Conservation (phyloP, 495 filamentous ascomycete genomes). For the Penicillium dipodomyicola region DNA sequence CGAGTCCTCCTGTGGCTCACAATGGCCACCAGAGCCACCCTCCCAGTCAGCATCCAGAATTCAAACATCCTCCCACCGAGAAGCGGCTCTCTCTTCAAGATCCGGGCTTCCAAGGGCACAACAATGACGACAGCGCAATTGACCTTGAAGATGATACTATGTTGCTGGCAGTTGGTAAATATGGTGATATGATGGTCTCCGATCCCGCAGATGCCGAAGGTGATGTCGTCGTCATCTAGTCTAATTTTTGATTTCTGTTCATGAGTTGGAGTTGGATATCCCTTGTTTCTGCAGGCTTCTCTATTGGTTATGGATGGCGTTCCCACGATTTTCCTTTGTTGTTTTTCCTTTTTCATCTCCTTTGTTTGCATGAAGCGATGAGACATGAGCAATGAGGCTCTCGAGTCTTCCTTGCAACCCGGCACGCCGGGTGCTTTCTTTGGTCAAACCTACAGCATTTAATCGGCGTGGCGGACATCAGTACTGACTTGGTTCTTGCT, state of each 20-base stretch:
- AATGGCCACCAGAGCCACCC: conserved; percentile 18
- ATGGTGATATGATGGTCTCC: conserved; percentile 50
- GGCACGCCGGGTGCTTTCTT: conserved; percentile 10
- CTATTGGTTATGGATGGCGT: conserved; percentile 22
- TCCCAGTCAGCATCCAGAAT: conserved; percentile 17
- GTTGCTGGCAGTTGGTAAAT: conserved; percentile 49
- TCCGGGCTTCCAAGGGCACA: conserved; percentile 34
- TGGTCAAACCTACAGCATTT: conserved; percentile 30
- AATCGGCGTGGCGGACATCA: conserved; percentile 27
- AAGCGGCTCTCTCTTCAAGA: conserved; percentile 32
- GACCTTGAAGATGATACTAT: conserved; percentile 49
- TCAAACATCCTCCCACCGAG: conserved; percentile 19
- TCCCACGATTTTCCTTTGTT: conserved; percentile 22
- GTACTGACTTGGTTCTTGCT: conserved; percentile 23
- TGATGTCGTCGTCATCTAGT: conserved; percentile 49
- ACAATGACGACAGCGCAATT: conserved; percentile 50
- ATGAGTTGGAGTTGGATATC: conserved; percentile 27
- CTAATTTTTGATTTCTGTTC: conserved; percentile 20
- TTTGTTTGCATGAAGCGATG: conserved; percentile 30
- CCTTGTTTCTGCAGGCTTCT: conserved; percentile 19
- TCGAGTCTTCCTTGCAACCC: conserved; percentile 15
- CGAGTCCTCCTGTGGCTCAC: conserved; percentile 9
- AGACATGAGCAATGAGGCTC: conserved; percentile 30
- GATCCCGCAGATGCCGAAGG: conserved; percentile 50
- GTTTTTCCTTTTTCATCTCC: conserved; percentile 1